These are phyloP conservation scores for Alternaria consortialis DNA, from an alignment of 2,329 filamentous ascomycete species.

Conservation along the genomic window DNA sequence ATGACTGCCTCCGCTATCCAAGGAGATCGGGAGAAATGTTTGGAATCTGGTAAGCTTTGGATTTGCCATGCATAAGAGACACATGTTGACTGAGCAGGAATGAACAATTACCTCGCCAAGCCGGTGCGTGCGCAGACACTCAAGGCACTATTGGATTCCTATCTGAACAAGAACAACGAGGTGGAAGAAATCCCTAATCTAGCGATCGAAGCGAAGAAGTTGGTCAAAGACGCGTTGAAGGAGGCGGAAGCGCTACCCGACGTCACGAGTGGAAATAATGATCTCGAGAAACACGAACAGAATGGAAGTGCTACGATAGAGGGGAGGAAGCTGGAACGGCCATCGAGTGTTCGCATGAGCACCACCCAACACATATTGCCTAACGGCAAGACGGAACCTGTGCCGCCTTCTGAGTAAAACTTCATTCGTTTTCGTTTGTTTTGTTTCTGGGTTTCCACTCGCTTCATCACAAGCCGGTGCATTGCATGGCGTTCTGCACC, in stretches of 20 bases:
- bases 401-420: conserved; percentile 10
- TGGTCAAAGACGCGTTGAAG: conserved; percentile 50
- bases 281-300: neutral
- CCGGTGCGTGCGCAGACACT: conserved; percentile 89
- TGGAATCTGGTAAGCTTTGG: neutral
- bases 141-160: conserved; percentile 80
- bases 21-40: conserved; percentile 82
- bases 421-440: neutral
- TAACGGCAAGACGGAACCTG: conserved; percentile 18
- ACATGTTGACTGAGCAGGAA: conserved; percentile 71
- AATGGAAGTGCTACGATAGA: conserved; percentile 1
- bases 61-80: neutral
- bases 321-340: conserved; percentile 19
- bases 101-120: conserved; percentile 98
- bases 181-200: conserved; percentile 51
- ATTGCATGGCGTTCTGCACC: conserved; percentile 15
- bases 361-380: conserved; percentile 25
- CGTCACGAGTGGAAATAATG: conserved; percentile 1
- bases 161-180: conserved; percentile 63
- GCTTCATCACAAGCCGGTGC: conserved; percentile 2
- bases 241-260: conserved; percentile 25
- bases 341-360: conserved; percentile 23
- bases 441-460: neutral
- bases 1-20: conserved; percentile 97
- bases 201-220: conserved; percentile 56